A percentile compares a stretch with the other conserved stretches of the same genome.
phyloP scores from a whole-genome alignment of 352 stramenopile genomes.

The Phytophthora foliorum region DNA sequence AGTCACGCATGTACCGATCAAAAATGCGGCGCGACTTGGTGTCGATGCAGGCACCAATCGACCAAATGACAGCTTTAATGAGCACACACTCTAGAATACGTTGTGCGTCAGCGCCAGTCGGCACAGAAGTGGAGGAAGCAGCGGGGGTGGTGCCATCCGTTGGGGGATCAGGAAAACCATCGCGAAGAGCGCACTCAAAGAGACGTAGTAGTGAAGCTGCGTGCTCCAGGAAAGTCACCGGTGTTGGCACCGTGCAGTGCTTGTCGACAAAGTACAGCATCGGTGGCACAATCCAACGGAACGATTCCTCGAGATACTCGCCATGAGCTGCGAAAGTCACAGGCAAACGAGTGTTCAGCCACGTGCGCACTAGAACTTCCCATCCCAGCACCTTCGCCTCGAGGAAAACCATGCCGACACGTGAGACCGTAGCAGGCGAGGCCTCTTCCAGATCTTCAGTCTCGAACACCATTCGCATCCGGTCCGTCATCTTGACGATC shows the following conservation, averaged over 20 bases:
- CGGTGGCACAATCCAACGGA: conserved; percentile 92
- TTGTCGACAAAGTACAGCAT: conserved; percentile 95
- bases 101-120: conserved; percentile 66
- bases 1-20: conserved; percentile 84
- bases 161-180: conserved; percentile 37
- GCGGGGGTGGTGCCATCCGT: conserved; percentile 26
- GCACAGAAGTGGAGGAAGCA: conserved; percentile 45
- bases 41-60: conserved; percentile 93
- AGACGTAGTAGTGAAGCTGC: conserved; percentile 85
- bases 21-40: conserved; percentile 85
- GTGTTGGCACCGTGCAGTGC: conserved; percentile 81
- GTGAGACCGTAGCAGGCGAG: conserved; percentile 91
- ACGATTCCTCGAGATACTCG: conserved; percentile 76
- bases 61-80: conserved; percentile 92
- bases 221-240: conserved; percentile 93
- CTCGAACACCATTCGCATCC: conserved; percentile 97
- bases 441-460: conserved; percentile 93
- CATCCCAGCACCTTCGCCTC: conserved; percentile 93
- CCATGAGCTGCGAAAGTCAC: conserved; percentile 42
- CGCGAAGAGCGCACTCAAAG: conserved; percentile 84
- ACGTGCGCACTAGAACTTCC: conserved; percentile 90
- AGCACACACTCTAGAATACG: conserved; percentile 89
- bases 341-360: conserved; percentile 74
- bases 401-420: conserved; percentile 95
- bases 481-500: conserved; percentile 95